A percentile compares a stretch with the other conserved stretches of the same genome.
These are phyloP conservation scores for Nakaseomyces delphensis DNA, from an alignment of 1,139 yeast species.

Conservation along the genomic window DNA sequence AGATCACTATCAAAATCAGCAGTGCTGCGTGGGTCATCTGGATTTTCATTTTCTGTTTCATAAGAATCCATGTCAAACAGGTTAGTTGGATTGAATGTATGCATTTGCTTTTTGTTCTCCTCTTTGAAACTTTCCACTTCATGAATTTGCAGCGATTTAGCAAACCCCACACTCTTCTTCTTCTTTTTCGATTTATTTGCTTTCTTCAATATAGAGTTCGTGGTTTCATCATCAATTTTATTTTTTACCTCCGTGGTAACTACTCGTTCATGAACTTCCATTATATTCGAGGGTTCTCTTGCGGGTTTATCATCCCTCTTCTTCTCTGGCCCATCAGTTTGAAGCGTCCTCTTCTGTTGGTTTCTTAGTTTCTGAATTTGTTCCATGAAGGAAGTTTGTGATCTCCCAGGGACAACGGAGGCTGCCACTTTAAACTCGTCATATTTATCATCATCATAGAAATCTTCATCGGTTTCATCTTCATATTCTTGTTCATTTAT, in stretches of 20 bases:
- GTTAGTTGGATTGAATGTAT: conserved; percentile 12
- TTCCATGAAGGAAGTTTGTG: conserved; percentile 26
- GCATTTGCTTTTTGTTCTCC: conserved; percentile 36
- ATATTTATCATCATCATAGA: conserved; percentile 10
- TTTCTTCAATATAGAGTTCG: conserved; percentile 20
- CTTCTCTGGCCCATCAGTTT: not conserved
- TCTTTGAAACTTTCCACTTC: conserved; percentile 52
- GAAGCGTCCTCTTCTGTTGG: conserved; percentile 3
- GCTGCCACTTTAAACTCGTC: conserved; percentile 8
- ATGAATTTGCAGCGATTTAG: conserved; percentile 44
- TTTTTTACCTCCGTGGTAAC: not conserved
- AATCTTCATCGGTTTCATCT: conserved; percentile 15
- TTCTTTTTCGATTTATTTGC: conserved; percentile 2
- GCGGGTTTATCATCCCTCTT: not conserved
- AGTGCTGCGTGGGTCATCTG: conserved; percentile 12
- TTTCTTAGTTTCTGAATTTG: conserved; percentile 26
- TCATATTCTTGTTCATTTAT: conserved; percentile 12
- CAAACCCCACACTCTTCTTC: conserved; percentile 45
- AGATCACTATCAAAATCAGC: conserved; percentile 28
- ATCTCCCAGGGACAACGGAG: conserved; percentile 23
- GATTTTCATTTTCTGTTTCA: conserved; percentile 13
- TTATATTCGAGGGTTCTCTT: not conserved
- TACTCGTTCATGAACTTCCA: not conserved
- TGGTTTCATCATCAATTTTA: not conserved
- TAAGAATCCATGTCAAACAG: conserved; percentile 6